A percentile compares a stretch with the other conserved stretches of the same genome.
These are phyloP conservation scores for Sporothrix sp. DNA, from an alignment of 2,329 filamentous ascomycete genomes.

Conservation along the genomic window DNA sequence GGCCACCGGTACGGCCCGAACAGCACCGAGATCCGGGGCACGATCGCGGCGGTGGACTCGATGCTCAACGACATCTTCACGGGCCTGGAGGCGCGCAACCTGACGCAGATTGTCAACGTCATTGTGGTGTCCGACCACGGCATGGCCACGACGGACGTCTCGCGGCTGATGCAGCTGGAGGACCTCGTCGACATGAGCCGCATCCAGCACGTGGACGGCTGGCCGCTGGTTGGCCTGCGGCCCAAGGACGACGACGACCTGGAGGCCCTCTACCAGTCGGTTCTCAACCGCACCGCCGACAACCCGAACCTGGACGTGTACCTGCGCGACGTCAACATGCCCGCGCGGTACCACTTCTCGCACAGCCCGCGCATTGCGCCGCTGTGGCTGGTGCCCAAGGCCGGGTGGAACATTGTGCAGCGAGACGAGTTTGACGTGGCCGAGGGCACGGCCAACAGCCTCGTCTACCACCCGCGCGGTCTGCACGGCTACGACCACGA, in stretches of 20 bases:
- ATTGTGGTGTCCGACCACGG: conserved; percentile 96
- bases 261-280: conserved; percentile 53
- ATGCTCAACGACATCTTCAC: conserved; percentile 72
- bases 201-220: conserved; percentile 81
- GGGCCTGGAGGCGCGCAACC: conserved; percentile 69
- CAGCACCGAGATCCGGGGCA: conserved; percentile 76
- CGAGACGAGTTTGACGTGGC: conserved; percentile 68
- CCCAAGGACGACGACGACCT: conserved; percentile 61
- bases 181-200: conserved; percentile 70
- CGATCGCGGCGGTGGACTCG: conserved; percentile 67
- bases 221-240: conserved; percentile 83
- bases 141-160: conserved; percentile 85
- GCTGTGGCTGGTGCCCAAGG: conserved; percentile 84
- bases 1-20: conserved; percentile 89
- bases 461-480: conserved; percentile 69
- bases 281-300: conserved; percentile 45
- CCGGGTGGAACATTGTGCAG: conserved; percentile 85
- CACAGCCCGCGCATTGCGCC: conserved; percentile 85
- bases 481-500: conserved; percentile 94
- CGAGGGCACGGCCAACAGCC: conserved; percentile 51
- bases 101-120: conserved; percentile 84
- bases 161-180: conserved; percentile 78
- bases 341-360: conserved; percentile 81
- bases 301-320: conserved; percentile 77
- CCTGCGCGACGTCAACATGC: conserved; percentile 79